phyloP scores from a whole-genome alignment of 2,329 filamentous ascomycete genomes.

The Monosporascus sp. region DNA sequence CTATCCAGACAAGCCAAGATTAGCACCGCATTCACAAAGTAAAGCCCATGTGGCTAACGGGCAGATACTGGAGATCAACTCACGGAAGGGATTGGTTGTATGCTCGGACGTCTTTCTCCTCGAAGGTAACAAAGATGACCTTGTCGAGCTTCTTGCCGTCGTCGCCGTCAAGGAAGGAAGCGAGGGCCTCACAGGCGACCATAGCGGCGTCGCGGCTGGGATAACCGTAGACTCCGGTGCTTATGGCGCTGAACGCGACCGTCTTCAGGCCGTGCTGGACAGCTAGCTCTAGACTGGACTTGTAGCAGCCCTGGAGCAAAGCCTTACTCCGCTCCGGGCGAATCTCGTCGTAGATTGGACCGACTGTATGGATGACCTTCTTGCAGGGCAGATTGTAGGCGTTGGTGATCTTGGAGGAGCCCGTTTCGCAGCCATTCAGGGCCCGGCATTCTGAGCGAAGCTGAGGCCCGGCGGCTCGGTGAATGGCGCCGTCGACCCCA shows the following conservation, averaged over 20 bases:
- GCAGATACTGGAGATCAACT: slow-evolving; percentile 30
- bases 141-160: slow-evolving; percentile 53
- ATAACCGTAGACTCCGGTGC: slow-evolving; percentile 87
- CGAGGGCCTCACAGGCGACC: slow-evolving; percentile 59
- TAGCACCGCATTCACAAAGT: neutral
- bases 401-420: slow-evolving; percentile 74
- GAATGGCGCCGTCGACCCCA: slow-evolving; percentile 88
- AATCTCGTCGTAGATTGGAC: slow-evolving; percentile 62
- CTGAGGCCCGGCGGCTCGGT: slow-evolving; percentile 67
- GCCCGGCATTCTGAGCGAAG: slow-evolving; percentile 67
- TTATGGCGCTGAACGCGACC: slow-evolving; percentile 78
- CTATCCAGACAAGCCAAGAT: slow-evolving; percentile 5
- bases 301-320: slow-evolving; percentile 61
- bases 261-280: slow-evolving; percentile 59
- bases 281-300: slow-evolving; percentile 65
- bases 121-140: slow-evolving; percentile 82
- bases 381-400: slow-evolving; percentile 71
- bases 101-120: slow-evolving; percentile 67
- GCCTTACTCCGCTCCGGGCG: slow-evolving; percentile 36
- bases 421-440: slow-evolving; percentile 68
- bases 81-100: slow-evolving; percentile 72
- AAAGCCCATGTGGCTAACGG: neutral
- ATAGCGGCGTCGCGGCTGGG: slow-evolving; percentile 67
- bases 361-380: slow-evolving; percentile 85
- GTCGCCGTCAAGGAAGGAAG: slow-evolving; percentile 45